phyloP scores from a whole-genome alignment of 2,329 filamentous ascomycete species.

The Lasiodiplodia sp. region DNA sequence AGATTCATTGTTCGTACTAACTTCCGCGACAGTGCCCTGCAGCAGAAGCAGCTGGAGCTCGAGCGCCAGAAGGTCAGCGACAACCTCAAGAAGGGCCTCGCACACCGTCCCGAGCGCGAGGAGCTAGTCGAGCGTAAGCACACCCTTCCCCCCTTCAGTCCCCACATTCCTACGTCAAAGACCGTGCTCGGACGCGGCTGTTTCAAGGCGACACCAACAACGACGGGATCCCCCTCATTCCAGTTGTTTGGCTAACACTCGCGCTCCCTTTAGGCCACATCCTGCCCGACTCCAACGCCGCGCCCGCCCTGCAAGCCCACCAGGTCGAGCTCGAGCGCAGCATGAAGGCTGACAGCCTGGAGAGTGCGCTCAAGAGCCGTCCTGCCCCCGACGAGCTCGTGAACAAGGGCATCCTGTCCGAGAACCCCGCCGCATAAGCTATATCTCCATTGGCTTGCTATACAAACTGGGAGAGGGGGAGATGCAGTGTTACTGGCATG shows the following conservation, averaged over 20 bases:
- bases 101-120: constrained; percentile 71
- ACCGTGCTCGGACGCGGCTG: not conserved
- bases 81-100: constrained; percentile 69
- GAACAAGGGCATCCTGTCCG: constrained; percentile 77
- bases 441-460: not conserved
- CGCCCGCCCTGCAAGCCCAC: constrained; percentile 79
- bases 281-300: constrained; percentile 78
- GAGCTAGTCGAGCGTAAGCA: constrained; percentile 79
- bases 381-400: constrained; percentile 79
- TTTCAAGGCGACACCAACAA: constrained; percentile 2
- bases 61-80: constrained; percentile 70
- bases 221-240: not conserved
- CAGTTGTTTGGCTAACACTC: not conserved
- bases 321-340: constrained; percentile 86
- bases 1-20: not conserved
- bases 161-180: not conserved
- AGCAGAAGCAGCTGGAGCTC: constrained; percentile 68
- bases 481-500: not conserved
- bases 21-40: constrained; percentile 61
- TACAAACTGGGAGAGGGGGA: not conserved
- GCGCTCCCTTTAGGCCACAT: constrained; percentile 72
- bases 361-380: constrained; percentile 82
- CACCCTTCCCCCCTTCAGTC: constrained; percentile 22
- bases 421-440: constrained; percentile 18
- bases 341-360: constrained; percentile 86